Conservation (phyloP, 2,329 filamentous ascomycete species). For the Sclerotinia borealis region DNA sequence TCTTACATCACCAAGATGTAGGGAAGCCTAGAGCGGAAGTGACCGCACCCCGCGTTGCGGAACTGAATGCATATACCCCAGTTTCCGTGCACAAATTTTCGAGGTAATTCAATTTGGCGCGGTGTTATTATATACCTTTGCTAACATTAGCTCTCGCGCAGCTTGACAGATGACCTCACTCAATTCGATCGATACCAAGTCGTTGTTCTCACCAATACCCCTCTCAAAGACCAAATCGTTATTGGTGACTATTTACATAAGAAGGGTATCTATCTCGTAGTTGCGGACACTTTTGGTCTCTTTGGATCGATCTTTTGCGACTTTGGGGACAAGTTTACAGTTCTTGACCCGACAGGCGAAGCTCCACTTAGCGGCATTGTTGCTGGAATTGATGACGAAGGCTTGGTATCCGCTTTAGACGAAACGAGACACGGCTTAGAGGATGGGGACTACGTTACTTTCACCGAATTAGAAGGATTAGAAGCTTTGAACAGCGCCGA, state of each 20-base stretch:
- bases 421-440: conserved; percentile 93
- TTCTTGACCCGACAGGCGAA: conserved; percentile 86
- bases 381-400: conserved; percentile 81
- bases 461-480: conserved; percentile 90
- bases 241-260: conserved; percentile 92
- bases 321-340: conserved; percentile 89
- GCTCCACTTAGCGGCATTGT: conserved; percentile 82
- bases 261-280: conserved; percentile 85
- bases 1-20: conserved; percentile 80
- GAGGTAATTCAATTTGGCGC: conserved; percentile 31
- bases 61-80: conserved; percentile 94
- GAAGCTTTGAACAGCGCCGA: conserved; percentile 76
- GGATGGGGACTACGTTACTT: conserved; percentile 94
- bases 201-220: conserved; percentile 80
- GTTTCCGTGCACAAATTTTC: conserved; percentile 66
- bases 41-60: conserved; percentile 82
- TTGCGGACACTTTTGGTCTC: conserved; percentile 84
- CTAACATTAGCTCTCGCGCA: conserved; percentile 35
- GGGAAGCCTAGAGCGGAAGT: conserved; percentile 85
- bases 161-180: conserved; percentile 68
- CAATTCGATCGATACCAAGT: conserved; percentile 89
- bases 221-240: conserved; percentile 70
- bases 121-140: not conserved
- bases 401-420: conserved; percentile 85
- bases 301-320: conserved; percentile 97